Conservation (phyloP, 2,329 filamentous ascomycete species). For the Colletotrichum musicola region DNA sequence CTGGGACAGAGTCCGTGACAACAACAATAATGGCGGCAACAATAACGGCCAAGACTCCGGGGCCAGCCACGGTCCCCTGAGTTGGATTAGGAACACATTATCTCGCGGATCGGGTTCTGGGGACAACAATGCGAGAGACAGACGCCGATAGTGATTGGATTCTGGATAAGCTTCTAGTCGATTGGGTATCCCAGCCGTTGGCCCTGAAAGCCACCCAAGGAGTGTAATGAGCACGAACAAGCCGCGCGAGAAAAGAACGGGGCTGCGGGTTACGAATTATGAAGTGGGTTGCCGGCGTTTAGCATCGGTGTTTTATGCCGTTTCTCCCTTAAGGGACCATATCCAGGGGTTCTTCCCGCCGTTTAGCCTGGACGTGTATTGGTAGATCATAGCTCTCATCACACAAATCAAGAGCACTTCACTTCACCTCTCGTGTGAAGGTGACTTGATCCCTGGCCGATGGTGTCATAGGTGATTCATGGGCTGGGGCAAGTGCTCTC, state of each 20-base stretch:
- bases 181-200: not conserved
- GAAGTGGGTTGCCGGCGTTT: conserved; percentile 33
- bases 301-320: conserved; percentile 22
- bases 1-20: conserved; percentile 44
- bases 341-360: not conserved
- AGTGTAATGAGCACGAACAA: not conserved
- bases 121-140: conserved; percentile 21
- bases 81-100: conserved; percentile 60
- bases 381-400: conserved; percentile 22
- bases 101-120: conserved; percentile 40
- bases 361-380: conserved; percentile 6
- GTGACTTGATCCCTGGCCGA: too few relatives aligned
- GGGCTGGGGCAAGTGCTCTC: too few relatives aligned
- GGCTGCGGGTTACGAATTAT: conserved; percentile 31
- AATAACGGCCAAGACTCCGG: conserved; percentile 47
- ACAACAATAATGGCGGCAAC: conserved; percentile 28
- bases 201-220: not conserved
- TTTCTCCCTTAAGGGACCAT: conserved; percentile 1
- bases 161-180: too few relatives aligned
- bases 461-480: too few relatives aligned
- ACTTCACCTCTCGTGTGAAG: not conserved
- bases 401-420: conserved; percentile 1
- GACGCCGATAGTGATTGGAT: conserved; percentile 5
- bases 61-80: conserved; percentile 53
- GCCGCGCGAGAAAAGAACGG: not conserved